Evolutionary conservation across 2,329 filamentous ascomycete genomes (phyloP).

Genomic region (Diaporthe sp.): DNA sequence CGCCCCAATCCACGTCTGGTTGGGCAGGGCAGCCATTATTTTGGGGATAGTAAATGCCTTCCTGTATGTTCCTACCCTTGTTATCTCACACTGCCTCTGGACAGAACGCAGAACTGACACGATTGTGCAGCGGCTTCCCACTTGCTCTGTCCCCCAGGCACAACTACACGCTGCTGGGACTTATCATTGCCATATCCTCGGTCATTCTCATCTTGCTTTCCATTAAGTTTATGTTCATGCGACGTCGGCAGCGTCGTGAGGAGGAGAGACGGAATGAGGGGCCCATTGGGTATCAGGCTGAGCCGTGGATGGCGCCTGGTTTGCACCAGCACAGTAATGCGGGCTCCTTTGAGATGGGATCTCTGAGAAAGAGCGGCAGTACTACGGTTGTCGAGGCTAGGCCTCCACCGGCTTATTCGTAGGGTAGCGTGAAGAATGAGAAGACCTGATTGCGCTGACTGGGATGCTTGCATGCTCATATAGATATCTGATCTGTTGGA

Average conservation of each 20-base stretch:
- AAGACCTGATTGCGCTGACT: background rate
- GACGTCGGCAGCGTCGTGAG: conserved; percentile 43
- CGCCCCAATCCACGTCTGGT: conserved; percentile 68
- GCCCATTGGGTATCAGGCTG: conserved; percentile 32
- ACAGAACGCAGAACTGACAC: conserved; percentile 26
- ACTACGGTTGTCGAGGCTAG: conserved; percentile 9
- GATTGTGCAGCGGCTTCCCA: conserved; percentile 63
- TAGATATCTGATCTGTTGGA: background rate
- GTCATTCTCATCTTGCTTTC: conserved; percentile 54
- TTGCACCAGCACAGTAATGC: background rate
- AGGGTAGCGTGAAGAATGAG: background rate
- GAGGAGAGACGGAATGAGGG: conserved; percentile 13
- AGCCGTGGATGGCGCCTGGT: conserved; percentile 35
- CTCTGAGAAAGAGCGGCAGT: conserved; percentile 25
- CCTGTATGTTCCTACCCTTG: conserved; percentile 56
- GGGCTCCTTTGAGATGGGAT: conserved; percentile 22
- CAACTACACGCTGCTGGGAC: conserved; percentile 61
- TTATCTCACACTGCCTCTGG: background rate
- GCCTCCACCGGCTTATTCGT: conserved; percentile 21
- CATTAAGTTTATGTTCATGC: conserved; percentile 51
- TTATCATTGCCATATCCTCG: conserved; percentile 61
- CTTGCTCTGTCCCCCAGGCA: conserved; percentile 65
- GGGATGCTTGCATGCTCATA: background rate
- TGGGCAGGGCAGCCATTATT: conserved; percentile 67
- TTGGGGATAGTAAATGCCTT: conserved; percentile 70